phyloP scores from a whole-genome alignment of 306 rosid genomes.

The Vigna reflexopilosa region DNA sequence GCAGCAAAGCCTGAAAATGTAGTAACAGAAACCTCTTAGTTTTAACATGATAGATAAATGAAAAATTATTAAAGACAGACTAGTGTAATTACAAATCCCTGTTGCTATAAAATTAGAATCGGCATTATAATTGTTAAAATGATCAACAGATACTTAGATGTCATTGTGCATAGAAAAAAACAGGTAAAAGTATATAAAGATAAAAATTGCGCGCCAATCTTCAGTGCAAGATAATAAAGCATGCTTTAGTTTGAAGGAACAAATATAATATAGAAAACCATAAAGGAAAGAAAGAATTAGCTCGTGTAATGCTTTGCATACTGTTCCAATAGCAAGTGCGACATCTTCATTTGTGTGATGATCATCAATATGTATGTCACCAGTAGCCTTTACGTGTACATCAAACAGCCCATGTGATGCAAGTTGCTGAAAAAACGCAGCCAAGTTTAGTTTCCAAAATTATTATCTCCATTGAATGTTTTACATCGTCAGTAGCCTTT shows the following conservation, averaged over 20 bases:
- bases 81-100: background rate
- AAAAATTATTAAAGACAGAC: background rate
- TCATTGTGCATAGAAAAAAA: slow-evolving; percentile 28
- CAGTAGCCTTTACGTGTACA: slow-evolving; percentile 81
- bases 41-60: slow-evolving; percentile 29
- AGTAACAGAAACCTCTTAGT: slow-evolving; percentile 33
- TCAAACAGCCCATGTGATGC: slow-evolving; percentile 91
- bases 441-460: slow-evolving; percentile 31
- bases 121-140: slow-evolving; percentile 9
- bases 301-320: slow-evolving; percentile 44
- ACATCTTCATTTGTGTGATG: slow-evolving; percentile 97
- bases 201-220: slow-evolving; percentile 12
- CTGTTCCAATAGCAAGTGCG: slow-evolving; percentile 95
- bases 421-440: slow-evolving; percentile 68
- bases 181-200: slow-evolving; percentile 6
- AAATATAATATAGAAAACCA: slow-evolving; percentile 3
- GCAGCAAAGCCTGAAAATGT: slow-evolving; percentile 75
- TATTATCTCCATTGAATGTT: background rate
- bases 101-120: background rate
- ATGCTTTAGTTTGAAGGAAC: background rate
- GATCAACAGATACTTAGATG: slow-evolving; percentile 2
- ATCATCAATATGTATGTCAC: slow-evolving; percentile 88
- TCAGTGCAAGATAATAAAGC: slow-evolving; percentile 12
- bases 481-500: slow-evolving; percentile 10
- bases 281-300: slow-evolving; percentile 31